phyloP scores from a whole-genome alignment of 441 rosid species.

The Lepidium campestre region DNA sequence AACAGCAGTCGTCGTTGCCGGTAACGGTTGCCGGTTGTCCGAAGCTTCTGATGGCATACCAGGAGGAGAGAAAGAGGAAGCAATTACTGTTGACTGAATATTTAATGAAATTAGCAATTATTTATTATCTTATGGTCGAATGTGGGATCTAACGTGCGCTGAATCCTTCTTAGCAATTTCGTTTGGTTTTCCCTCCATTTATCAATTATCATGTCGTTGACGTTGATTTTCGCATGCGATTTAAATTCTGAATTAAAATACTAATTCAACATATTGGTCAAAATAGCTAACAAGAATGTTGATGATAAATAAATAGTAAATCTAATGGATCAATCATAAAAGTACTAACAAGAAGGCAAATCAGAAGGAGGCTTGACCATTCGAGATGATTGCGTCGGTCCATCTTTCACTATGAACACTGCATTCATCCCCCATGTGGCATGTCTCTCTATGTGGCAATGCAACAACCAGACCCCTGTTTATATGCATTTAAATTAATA shows the following conservation, averaged over 20 bases:
- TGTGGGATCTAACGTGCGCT: conserved; percentile 28
- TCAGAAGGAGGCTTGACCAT: conserved; percentile 37
- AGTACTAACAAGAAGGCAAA: conserved; percentile 41
- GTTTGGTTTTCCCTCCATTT: conserved; percentile 1
- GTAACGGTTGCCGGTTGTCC: conserved; percentile 24
- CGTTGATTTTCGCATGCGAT: background rate
- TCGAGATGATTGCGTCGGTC: conserved; percentile 23
- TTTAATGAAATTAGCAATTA: background rate
- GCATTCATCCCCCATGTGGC: conserved; percentile 54
- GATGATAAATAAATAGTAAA: too few species aligned
- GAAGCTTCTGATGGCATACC: conserved; percentile 18
- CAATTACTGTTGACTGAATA: conserved; percentile 22
- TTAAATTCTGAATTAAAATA: background rate
- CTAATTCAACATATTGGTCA: background rate
- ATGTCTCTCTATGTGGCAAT: conserved; percentile 41
- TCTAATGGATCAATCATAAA: background rate
- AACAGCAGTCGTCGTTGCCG: conserved; percentile 28
- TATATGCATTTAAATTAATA: too few species aligned
- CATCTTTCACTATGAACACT: conserved; percentile 48
- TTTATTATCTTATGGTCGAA: background rate
- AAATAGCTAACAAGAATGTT: too few species aligned
- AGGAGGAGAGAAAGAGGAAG: conserved; percentile 19
- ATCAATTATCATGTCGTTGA: background rate
- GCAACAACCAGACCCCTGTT: conserved; percentile 31
- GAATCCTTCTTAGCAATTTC: conserved; percentile 12